phyloP scores from a whole-genome alignment of 106 monocot genomes.

The Dioscorea dumetorum region DNA sequence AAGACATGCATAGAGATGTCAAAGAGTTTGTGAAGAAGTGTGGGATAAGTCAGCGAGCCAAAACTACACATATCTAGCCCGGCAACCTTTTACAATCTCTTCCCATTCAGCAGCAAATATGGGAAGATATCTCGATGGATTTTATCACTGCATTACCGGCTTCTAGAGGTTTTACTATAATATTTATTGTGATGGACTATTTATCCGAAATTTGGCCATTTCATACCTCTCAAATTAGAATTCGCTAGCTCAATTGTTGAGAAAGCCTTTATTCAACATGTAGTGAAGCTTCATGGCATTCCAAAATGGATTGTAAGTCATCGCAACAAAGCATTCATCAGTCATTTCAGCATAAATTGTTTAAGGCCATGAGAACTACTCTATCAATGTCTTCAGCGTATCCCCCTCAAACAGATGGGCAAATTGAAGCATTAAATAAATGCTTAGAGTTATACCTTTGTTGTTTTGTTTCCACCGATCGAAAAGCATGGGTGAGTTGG shows the following conservation, averaged over 20 bases:
- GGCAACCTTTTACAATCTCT: background rate
- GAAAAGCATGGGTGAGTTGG: background rate
- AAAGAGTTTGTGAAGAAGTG: background rate
- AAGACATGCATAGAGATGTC: background rate
- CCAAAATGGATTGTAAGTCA: background rate
- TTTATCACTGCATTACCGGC: background rate
- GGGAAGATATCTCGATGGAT: background rate
- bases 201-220: slow-evolving; percentile 6
- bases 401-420: background rate
- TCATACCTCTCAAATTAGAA: background rate
- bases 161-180: background rate
- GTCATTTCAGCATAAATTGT: background rate
- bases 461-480: background rate
- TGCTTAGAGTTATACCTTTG: background rate
- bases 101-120: background rate
- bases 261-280: background rate
- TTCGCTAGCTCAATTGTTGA: background rate
- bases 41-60: background rate
- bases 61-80: background rate
- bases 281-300: no score
- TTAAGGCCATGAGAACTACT: background rate
- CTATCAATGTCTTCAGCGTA: background rate
- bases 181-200: slow-evolving; percentile 1
- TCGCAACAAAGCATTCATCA: background rate
- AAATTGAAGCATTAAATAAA: background rate